Evolutionary conservation across 176 grass and related monocot species (phyloP).

Genomic region (Coix lacrymajobi): DNA sequence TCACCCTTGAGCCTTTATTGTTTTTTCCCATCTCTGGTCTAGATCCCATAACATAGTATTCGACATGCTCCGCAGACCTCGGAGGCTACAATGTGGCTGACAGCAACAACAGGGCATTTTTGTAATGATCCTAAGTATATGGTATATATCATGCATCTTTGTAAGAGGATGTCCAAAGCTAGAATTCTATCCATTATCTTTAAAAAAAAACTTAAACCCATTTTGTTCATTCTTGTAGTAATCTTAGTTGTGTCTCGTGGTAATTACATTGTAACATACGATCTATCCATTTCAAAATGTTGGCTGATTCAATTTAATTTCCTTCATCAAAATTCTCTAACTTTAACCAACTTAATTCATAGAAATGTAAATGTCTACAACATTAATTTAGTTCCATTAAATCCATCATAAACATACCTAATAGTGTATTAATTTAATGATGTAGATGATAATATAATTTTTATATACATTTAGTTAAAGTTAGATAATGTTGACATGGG

Average conservation of each 20-base stretch:
- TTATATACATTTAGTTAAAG: neutral
- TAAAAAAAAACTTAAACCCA: neutral
- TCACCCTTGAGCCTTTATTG: neutral
- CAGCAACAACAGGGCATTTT: neutral
- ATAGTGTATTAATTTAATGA: neutral
- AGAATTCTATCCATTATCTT: neutral
- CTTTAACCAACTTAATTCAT: neutral
- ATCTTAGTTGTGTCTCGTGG: neutral
- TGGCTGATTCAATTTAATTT: neutral
- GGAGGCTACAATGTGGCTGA: neutral
- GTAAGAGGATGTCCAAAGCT: neutral
- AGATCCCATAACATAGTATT: neutral
- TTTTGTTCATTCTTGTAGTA: neutral
- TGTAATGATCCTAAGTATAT: neutral
- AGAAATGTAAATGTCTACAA: neutral
- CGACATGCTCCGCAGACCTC: neutral
- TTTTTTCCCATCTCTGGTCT: neutral
- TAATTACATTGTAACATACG: neutral
- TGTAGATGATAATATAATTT: neutral
- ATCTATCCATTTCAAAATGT: neutral
- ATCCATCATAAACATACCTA: neutral
- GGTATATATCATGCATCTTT: neutral
- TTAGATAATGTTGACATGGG: neutral
- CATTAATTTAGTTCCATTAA: neutral
- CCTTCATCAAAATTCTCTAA: neutral